These are phyloP conservation scores for Calonectria multiphialidica DNA, from an alignment of 2,329 filamentous ascomycete genomes.

Conservation along the genomic window DNA sequence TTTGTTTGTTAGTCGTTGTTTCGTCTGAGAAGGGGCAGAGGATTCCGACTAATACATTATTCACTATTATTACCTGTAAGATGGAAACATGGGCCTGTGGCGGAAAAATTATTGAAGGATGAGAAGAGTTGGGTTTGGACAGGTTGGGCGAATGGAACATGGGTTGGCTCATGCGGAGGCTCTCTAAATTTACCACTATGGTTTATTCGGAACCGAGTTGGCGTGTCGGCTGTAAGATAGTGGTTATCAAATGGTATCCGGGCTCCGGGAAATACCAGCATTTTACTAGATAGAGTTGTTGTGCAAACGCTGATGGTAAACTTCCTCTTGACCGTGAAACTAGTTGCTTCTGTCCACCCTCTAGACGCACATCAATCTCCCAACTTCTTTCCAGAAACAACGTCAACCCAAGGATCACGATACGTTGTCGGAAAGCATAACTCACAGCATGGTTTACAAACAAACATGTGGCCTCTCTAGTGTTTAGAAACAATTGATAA, in stretches of 20 bases:
- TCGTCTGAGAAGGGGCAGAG: background rate
- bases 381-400: background rate
- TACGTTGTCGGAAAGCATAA: background rate
- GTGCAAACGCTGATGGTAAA: background rate
- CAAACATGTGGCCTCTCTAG: background rate
- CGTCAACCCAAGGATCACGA: too few relatives aligned
- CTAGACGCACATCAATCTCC: background rate
- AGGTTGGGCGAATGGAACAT: background rate
- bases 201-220: background rate
- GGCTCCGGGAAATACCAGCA: background rate
- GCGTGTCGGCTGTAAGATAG: background rate
- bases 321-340: background rate
- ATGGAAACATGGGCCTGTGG: background rate
- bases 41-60: constrained; percentile 12
- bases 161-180: background rate
- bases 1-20: constrained; percentile 21
- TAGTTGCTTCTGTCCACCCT: background rate
- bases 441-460: background rate
- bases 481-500: constrained; percentile 14
- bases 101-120: background rate
- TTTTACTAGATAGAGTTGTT: background rate
- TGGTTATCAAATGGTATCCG: background rate
- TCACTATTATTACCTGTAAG: constrained; percentile 10
- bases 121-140: background rate
- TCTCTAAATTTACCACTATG: background rate